Base-by-base conservation (phyloP, 306 rosid species). In the Castanospermum australe region DNA sequence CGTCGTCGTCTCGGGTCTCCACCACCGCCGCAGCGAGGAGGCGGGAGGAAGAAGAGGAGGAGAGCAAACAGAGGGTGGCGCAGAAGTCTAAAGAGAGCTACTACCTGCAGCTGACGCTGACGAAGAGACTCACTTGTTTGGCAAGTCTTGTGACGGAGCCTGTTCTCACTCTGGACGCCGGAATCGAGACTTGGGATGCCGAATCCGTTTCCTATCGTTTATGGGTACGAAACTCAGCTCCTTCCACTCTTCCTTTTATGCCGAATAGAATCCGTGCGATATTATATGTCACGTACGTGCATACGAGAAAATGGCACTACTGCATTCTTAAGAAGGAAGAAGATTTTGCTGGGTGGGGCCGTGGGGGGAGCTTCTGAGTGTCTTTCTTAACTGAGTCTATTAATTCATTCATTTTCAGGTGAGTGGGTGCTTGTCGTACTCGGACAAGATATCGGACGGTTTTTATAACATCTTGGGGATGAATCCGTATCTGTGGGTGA, bases 401-500 rank as follows among this genome's bases (percentile, higher is more conserved):
- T 45, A 2, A 45, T 5, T 2, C 4, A 32, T 41, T 1, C 10
- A 7, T 71, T 75, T 63, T 81, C 83, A 95, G 99, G 96, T 87
- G 35, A 95, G 90, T 87, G 99, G 99, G 41, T 87, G 98, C 80
- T 88, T 95, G 84, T 95, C 99, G 1, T 95, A 95, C 85, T 79
- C 91, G 8, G 99, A 95, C 68, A 93, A 91, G 86, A 95, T 95
- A 81, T 87, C 92, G 4, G 99, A 95, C 74, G 98, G 99, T 41
- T 95, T 95, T 88, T 95, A 91, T 71, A 93, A 90, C 84, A 93
- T 95, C 47, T 66, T 90, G 90, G 99, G 99, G 77, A 93, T 95
- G 98, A 95, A 95, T 81, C 99, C 99, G 44, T 91, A 93, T 88
- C 81, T 95, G 13, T 95, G 99, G 99, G 84, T 85, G 78, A 89